Conservation (phyloP, 1,139 yeast genomes). For the Blastobotrys petasosporus region DNA sequence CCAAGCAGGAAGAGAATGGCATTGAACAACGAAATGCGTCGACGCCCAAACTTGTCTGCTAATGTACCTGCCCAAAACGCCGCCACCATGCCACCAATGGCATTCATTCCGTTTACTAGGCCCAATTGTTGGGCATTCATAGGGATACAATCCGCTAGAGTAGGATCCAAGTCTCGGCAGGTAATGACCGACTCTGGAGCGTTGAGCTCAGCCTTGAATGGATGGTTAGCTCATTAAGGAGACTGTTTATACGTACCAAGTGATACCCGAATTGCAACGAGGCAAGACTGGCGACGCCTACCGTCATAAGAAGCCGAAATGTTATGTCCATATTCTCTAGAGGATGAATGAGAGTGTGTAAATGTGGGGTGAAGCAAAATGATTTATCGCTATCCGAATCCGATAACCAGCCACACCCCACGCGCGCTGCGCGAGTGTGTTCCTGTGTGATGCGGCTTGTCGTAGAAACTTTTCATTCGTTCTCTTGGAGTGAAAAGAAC, state of each 20-base stretch:
- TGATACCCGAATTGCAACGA: slow-evolving; percentile 89
- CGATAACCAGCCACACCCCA: too few species aligned
- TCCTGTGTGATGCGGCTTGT: too few species aligned
- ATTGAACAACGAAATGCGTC: slow-evolving; percentile 50
- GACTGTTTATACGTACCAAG: slow-evolving; percentile 36
- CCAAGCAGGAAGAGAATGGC: slow-evolving; percentile 59
- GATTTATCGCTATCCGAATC: too few species aligned
- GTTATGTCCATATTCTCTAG: slow-evolving; percentile 1
- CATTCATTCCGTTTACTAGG: slow-evolving; percentile 72
- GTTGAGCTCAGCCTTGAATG: slow-evolving; percentile 56
- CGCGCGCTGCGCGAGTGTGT: too few species aligned
- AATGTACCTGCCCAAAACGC: slow-evolving; percentile 65
- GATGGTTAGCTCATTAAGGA: not conserved
- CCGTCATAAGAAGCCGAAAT: slow-evolving; percentile 13
- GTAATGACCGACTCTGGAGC: slow-evolving; percentile 68
- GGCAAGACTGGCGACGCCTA: slow-evolving; percentile 53
- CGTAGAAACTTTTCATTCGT: too few species aligned
- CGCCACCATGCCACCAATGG: slow-evolving; percentile 81
- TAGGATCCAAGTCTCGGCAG: slow-evolving; percentile 36
- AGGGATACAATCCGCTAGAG: slow-evolving; percentile 48
- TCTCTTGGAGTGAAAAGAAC: not conserved
- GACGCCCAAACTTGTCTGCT: slow-evolving; percentile 68
- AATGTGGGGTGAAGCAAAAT: not conserved
- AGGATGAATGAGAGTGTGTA: not conserved
- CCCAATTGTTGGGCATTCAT: slow-evolving; percentile 66